Evolutionary conservation across 805 yeast species (phyloP), one percentile per base, ranked within the genome.

Genomic region (Saccharomycopsis javanensis): DNA sequence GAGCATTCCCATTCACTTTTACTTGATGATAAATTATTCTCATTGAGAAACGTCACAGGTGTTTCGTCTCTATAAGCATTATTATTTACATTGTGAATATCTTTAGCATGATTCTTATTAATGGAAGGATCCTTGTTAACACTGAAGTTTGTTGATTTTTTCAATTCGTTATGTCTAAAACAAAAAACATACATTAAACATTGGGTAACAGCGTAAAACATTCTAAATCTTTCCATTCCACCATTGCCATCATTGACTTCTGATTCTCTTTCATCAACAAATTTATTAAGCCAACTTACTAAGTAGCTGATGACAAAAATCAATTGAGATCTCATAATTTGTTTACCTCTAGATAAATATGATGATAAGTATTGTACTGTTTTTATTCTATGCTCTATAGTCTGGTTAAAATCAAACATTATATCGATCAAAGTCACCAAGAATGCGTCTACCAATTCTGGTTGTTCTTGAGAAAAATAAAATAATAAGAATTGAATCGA

Each of bases 301-400:
- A 92, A 73, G 67, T 88, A 88, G 59, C 88, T 80, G n/a, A 88
- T 80, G 15, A 94, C 91, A 68, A 87, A 87, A 6, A 85, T 76
- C 20, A 94, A 77, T 69, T 92, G 97, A 38, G 80, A 76, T 55
- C 80, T 79, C 1, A 87, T 74, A 30, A 92, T 73, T 46, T 80
- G 79, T 61, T 82, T 81, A 10, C 96, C 96, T 57, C 99, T 79
- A 1, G 98, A 94, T 58, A 92, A 81, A 66, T 83, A 92, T 1
- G 97, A 88, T 1, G 96, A 84, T 56, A 92, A 77, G 68, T 94
- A 92, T 70, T 94, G 98, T 79, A 91, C 79, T 2, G 97, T 86
- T 72, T 91, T 91, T 62, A 89, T 81, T 63, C 96, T 79, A 62
- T 82, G 85, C 56, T 88, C 92, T 37, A 82, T 72, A 27, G 82